Percentiles rank a stretch among this genome's conserved stretches.
phyloP scores from a whole-genome alignment of 345 rosid species.

The Camelina hispida region DNA sequence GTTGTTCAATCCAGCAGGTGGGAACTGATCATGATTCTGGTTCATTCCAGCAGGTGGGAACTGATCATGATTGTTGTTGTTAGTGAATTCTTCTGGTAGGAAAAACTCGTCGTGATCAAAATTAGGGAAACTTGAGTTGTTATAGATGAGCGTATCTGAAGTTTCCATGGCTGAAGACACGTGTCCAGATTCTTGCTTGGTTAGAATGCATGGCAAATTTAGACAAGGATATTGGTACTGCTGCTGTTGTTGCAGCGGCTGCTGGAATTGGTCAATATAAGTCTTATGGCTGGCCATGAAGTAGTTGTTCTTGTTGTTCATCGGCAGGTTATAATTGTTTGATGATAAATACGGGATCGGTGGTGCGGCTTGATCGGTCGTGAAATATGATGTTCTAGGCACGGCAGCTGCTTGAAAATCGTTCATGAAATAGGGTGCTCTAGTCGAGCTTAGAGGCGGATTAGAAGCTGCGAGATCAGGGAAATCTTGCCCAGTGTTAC shows the following conservation, averaged over 20 bases:
- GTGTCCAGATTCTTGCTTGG: slow-evolving; percentile 10
- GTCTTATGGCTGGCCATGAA: slow-evolving; percentile 9
- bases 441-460: neutral
- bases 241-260: neutral
- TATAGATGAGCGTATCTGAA: neutral
- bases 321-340: neutral
- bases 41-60: too few species aligned
- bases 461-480: neutral
- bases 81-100: neutral
- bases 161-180: slow-evolving; percentile 1
- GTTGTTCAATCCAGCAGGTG: too few species aligned
- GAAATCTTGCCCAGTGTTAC: neutral
- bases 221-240: neutral
- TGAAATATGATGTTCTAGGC: neutral
- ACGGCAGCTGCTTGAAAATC: neutral
- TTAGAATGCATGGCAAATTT: neutral
- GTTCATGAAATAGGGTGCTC: neutral
- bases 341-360: slow-evolving; percentile 21
- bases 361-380: neutral
- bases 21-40: too few species aligned
- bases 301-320: neutral
- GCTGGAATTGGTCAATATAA: slow-evolving; percentile 1
- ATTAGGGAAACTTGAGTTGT: neutral
- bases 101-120: neutral
- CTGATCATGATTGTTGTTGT: neutral